A percentile compares a stretch with the other conserved stretches of the same genome.
phyloP scores from a whole-genome alignment of 495 filamentous ascomycete species.

The Aspergillus leporis region DNA sequence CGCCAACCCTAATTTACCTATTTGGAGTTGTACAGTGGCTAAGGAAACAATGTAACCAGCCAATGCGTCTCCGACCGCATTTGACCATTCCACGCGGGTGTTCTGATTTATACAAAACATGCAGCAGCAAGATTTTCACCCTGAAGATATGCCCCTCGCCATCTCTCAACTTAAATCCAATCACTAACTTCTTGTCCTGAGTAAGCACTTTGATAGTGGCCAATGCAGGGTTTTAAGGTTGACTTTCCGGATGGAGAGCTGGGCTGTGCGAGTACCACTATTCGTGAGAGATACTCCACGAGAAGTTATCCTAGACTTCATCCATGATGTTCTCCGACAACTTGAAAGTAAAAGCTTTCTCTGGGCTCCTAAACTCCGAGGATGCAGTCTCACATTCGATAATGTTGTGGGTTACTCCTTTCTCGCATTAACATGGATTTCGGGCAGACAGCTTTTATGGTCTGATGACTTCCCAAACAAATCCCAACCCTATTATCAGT shows the following conservation, averaged over 20 bases:
- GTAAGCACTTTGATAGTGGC: not conserved
- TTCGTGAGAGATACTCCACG: not conserved
- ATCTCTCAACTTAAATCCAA: not conserved
- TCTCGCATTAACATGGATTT: not conserved
- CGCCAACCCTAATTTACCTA: too few species aligned
- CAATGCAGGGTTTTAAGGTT: not conserved
- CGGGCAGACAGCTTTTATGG: not conserved
- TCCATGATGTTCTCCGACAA: not conserved
- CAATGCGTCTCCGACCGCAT: too few species aligned
- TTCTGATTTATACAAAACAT: not conserved
- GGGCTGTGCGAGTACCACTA: not conserved
- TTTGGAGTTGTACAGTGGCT: too few species aligned
- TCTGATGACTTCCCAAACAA: not conserved
- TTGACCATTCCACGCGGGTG: too few species aligned
- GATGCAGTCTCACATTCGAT: not conserved
- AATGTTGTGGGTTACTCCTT: not conserved
- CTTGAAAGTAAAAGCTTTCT: not conserved
- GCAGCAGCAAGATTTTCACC: not conserved
- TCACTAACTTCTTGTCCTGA: not conserved
- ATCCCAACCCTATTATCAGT: too few species aligned
- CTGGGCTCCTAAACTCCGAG: not conserved
- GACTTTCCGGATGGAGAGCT: not conserved
- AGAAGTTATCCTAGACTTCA: not conserved
- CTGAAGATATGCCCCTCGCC: not conserved
- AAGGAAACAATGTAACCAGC: too few species aligned